A percentile compares a stretch with the other conserved stretches of the same genome.
phyloP scores from a whole-genome alignment of 345 rosid genomes.

The Rhodamnia argentea region DNA sequence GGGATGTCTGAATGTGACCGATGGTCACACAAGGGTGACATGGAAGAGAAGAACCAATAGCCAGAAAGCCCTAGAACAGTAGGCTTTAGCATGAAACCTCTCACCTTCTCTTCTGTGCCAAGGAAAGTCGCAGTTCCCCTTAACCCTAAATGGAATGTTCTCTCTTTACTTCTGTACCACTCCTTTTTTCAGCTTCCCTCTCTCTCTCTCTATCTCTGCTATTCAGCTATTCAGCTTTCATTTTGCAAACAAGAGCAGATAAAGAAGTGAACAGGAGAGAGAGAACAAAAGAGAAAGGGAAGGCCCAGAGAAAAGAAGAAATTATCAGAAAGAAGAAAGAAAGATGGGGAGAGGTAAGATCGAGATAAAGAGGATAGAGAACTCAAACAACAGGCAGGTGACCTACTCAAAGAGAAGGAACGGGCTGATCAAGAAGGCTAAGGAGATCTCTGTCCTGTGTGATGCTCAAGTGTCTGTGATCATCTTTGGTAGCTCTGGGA shows the following conservation, averaged over 20 bases:
- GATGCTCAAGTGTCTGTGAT: slow-evolving; percentile 43
- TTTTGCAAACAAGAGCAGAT: neutral
- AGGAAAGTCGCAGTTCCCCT: neutral
- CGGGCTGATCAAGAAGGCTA: slow-evolving; percentile 40
- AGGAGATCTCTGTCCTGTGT: slow-evolving; percentile 35
- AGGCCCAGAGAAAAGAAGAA: neutral
- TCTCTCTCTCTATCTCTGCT: neutral
- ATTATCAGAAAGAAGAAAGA: neutral
- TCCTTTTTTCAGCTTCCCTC: neutral
- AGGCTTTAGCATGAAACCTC: neutral
- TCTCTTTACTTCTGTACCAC: neutral
- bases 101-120: neutral
- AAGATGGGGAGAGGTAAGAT: slow-evolving; percentile 45
- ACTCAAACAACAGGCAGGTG: slow-evolving; percentile 36
- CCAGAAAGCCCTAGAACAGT: neutral
- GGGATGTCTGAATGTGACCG: neutral
- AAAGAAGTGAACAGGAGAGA: neutral
- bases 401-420: slow-evolving; percentile 39
- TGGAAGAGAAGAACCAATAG: neutral
- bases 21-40: neutral
- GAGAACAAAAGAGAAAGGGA: neutral
- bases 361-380: slow-evolving; percentile 45
- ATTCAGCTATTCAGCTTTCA: neutral
- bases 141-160: slow-evolving; percentile 4
- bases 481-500: slow-evolving; percentile 33